Evolutionary conservation across 2,329 filamentous ascomycete species (phyloP), one percentile per base, ranked within the genome.

Genomic region (Venturia asperata): DNA sequence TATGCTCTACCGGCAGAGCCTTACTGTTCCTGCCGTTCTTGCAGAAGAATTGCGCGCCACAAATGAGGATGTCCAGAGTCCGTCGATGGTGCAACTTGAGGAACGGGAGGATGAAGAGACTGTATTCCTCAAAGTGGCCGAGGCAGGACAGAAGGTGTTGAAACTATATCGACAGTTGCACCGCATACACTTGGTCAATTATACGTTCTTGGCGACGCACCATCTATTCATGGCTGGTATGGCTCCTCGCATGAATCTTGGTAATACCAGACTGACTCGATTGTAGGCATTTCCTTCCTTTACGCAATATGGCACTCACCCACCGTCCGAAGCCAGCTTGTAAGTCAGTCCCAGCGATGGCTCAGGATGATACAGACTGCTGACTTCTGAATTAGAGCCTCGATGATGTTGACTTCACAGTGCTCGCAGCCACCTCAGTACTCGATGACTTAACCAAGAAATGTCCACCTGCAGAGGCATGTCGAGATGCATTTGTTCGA

Each of bases 231-330:
- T 96, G 90, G 93, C 93, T 37, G 93, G 92, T 77, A 88, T 72
- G 80, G 72, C 17, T 56, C 65, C 15, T 30, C 13, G 27, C 27
- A 5, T 37, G 37, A n/a, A 9, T 2, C 19, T 58, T 9, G 6
- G 11, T 37, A 6, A n/a, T 17, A n/a, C 30, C 17, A n/a, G 27
- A 52, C 21, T 7, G 52, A 47, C 34, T 61, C 13, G 21, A 21
- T 34, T 17, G 34, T 27, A 86, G 84, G 85, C 62, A 87, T 97
- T 66, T 96, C 93, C 30, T 97, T 97, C 75, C 82, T 97, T 1
- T 97, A 97, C 76, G 92, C 94, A 24, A 94, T 97, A 66, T 97
- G 93, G 93, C 93, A 97, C 76, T 97, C 93, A 13, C 87, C 91
- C 6, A 84, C 91, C 64, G 93, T 97, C 62, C 85, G 93, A 71